Evolutionary conservation across 768 basidiomycete species (phyloP), one percentile per base, ranked within the genome.

Genomic region (Amanita fuliginea): DNA sequence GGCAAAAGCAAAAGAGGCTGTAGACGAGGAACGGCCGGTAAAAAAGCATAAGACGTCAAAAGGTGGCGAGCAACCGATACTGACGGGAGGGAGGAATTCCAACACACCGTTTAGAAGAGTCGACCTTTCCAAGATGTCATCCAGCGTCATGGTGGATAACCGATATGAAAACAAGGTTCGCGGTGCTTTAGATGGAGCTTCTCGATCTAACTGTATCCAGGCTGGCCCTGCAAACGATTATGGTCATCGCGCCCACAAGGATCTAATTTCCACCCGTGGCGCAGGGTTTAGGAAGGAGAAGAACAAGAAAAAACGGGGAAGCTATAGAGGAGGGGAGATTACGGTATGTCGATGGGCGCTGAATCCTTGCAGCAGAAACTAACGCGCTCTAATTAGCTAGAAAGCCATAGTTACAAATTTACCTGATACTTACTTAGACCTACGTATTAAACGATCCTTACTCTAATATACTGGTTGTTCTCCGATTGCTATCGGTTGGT

Each of bases 251-350:
- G 95, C 95, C 0, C 81, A 83, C 55, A 73, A 76, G 34, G 96
- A 98, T 64, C 70, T 99, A 53, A 85, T 95, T 54, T 87, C 93
- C 22, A 98, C 95, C 3, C 79, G 93, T 1, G 95, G 95, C 2
- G 85, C 88, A 42, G 91, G 91, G 2, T 99, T 99, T 73, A 77
- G 92, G 48, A 99, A 98, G 67, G 95, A 96, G 74, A 99, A 99
- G 69, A 97, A 96, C 70, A 99, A 98, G 79, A 98, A 98, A 71
- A 99, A 99, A 70, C 73, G 87, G 57, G 95, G 93, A 3, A 91
- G 85, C 53, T 97, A 97, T 66, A 78, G 79, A 40, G 93, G 95
- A 10, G 95, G 95, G 35, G 89, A 94, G 61, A 99, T 99, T 53
- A 95, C 93, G 42, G 91, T 94, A 55, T 62, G 77, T 64, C 52